Percentiles rank a stretch among this genome's conserved stretches.
Evolutionary conservation across 495 filamentous ascomycete species (phyloP).

Genomic region (Lophiostoma macrostomum): DNA sequence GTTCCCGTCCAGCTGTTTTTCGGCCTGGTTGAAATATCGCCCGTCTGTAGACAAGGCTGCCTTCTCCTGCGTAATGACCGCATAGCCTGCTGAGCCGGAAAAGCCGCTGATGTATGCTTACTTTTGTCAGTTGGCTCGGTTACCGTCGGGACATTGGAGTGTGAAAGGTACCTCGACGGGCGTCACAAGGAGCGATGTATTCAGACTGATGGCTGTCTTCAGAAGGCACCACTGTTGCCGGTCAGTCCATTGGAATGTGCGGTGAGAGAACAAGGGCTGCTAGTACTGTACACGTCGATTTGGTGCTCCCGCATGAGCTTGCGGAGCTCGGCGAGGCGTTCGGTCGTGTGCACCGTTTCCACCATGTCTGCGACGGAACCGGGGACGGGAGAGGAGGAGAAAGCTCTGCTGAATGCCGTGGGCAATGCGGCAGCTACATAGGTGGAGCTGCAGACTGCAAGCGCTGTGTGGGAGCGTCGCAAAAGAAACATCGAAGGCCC

Average conservation of each 20-base stretch:
- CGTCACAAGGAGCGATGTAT: slow-evolving; percentile 94
- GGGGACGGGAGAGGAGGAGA: slow-evolving; percentile 31
- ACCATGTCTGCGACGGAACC: slow-evolving; percentile 60
- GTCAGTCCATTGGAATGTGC: slow-evolving; percentile 11
- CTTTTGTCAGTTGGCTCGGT: slow-evolving; percentile 21
- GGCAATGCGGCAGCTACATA: slow-evolving; percentile 24
- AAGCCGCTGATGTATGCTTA: slow-evolving; percentile 91
- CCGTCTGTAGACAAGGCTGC: slow-evolving; percentile 94
- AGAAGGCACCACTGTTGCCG: slow-evolving; percentile 76
- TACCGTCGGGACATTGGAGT: neutral
- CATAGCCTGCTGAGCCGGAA: slow-evolving; percentile 90
- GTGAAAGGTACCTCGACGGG: slow-evolving; percentile 71
- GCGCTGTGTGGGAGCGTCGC: slow-evolving; percentile 18
- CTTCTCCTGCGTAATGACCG: slow-evolving; percentile 80
- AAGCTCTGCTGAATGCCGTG: slow-evolving; percentile 6
- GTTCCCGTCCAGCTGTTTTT: slow-evolving; percentile 86
- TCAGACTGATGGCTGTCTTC: slow-evolving; percentile 98
- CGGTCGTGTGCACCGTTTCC: slow-evolving; percentile 75
- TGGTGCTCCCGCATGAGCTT: slow-evolving; percentile 83
- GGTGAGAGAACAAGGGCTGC: neutral
- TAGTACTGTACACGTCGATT: slow-evolving; percentile 90
- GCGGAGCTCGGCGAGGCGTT: slow-evolving; percentile 72
- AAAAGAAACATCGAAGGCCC: slow-evolving; percentile 4
- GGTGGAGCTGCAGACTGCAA: neutral
- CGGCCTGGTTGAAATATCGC: slow-evolving; percentile 96